Evolutionary conservation across 257 asterid genomes (phyloP).

Genomic region (Primulina eburnea): DNA sequence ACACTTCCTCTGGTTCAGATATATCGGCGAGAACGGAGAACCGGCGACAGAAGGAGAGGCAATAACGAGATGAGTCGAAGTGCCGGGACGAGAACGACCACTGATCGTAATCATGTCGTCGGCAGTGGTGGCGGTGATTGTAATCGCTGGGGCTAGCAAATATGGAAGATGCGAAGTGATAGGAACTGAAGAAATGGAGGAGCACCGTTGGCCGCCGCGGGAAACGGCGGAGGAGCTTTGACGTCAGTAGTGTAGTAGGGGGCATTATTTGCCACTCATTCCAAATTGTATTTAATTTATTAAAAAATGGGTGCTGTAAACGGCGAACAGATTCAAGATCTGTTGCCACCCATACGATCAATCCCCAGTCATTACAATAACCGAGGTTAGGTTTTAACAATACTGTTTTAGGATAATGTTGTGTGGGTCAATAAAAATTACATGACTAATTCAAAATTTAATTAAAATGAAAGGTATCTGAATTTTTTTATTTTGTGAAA

Average conservation of each 20-base stretch:
- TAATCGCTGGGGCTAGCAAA: conserved; percentile 18
- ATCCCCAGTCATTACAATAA: too few species aligned
- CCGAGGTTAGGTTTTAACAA: too few species aligned
- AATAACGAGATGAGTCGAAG: conserved; percentile 19
- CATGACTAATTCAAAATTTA: too few species aligned
- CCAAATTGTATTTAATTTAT: neutral
- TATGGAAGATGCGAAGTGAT: conserved; percentile 12
- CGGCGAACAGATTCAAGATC: too few species aligned
- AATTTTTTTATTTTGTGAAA: too few species aligned
- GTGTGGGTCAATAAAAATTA: too few species aligned
- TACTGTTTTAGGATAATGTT: too few species aligned
- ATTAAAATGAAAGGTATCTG: too few species aligned
- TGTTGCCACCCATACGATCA: too few species aligned
- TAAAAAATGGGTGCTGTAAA: neutral
- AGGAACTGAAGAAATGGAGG: conserved; percentile 17
- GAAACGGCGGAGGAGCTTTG: conserved; percentile 36
- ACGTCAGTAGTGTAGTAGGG: conserved; percentile 2
- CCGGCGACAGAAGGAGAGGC: conserved; percentile 24
- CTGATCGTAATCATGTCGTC: neutral
- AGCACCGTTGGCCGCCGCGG: conserved; percentile 27
- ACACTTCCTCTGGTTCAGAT: conserved; percentile 25
- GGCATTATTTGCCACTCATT: neutral
- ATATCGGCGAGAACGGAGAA: conserved; percentile 29
- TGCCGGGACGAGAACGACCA: conserved; percentile 27
- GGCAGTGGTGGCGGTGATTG: conserved; percentile 22